Percentiles rank a stretch among this genome's conserved stretches.
Conservation (phyloP, 106 monocot species). For the Dendrobium officinale region DNA sequence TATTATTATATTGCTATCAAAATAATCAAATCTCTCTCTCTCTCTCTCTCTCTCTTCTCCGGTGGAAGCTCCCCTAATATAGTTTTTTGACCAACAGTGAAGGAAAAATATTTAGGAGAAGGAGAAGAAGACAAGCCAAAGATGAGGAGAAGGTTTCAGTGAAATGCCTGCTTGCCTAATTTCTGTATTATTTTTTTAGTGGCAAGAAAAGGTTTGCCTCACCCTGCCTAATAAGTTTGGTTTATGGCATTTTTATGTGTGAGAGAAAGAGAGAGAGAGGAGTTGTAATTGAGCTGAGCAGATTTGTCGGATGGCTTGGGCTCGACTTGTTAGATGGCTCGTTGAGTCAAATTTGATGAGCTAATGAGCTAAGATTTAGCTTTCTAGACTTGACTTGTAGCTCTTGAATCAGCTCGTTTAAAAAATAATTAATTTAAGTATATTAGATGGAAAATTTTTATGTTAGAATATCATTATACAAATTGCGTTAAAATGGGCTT, state of each 20-base stretch:
- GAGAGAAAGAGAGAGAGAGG: background rate
- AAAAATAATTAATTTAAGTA: too few relatives aligned
- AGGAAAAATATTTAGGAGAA: background rate
- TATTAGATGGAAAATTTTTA: too few relatives aligned
- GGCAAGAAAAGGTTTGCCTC: background rate
- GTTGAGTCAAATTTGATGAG: too few relatives aligned
- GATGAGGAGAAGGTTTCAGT: background rate
- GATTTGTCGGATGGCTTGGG: too few relatives aligned
- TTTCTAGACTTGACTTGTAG: too few relatives aligned
- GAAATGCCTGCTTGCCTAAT: conserved; percentile 1
- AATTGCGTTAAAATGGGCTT: too few relatives aligned
- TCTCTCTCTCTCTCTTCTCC: background rate
- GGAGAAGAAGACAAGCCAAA: background rate
- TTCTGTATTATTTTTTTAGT: background rate
- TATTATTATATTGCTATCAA: background rate
- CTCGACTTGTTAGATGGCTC: too few relatives aligned
- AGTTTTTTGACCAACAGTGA: background rate
- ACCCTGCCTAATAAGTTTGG: background rate
- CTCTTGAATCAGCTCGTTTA: too few relatives aligned
- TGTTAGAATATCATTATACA: too few relatives aligned
- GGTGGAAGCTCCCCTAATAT: conserved; percentile 5
- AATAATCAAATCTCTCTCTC: background rate
- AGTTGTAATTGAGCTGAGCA: too few relatives aligned
- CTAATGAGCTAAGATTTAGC: too few relatives aligned
- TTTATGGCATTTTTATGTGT: background rate